Evolutionary conservation across 83 land plant species (phyloP), one percentile per base, ranked within the genome.

Genomic region (Thuja plicata): DNA sequence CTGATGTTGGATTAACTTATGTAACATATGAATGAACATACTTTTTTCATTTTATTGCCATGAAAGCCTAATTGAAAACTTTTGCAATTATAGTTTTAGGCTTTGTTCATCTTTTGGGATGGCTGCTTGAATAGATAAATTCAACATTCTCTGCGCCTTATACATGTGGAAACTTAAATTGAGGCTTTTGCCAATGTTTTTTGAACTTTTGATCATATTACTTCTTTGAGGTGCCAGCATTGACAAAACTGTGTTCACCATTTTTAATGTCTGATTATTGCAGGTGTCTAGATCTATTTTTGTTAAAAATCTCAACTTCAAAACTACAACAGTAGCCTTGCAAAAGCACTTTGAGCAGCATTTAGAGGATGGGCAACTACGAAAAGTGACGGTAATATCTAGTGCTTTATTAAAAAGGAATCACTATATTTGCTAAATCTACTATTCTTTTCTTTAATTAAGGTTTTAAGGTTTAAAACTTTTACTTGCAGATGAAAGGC

Each of bases 291-390:
- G 96, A 55, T 94, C 99, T 10, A 84, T 98, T 8, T 98, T 95
- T 90, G 94, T 97, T 48, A 98, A 97, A 92, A 98, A 98, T 89
- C 92, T 98, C 30, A 98, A 95, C 90, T 98, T 98, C 87, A 94
- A 92, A 88, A 97, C 99, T 30, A 88, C 96, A 24, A 98, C 94
- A 85, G 95, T 92, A 85, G 87, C 89, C 60, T 90, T 98, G 87
- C 94, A 87, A 73, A 92, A 97, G 88, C 98, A 98, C 89, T 94
- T 98, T 50, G 91, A 89, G 90, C 90, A 92, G 83, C 91, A 92
- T 41, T 66, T 96, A 88, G 94, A 93, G 85, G 88, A 90, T 19
- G 97, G 96, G 32, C 88, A 88, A 70, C 88, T 98, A 40, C 90
- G 88, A 32, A 97, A 95, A 86, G 95, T 94, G 40, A 96, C 90